Percentiles rank a stretch among this genome's conserved stretches.
These are phyloP conservation scores for Fusarium metavorans DNA, from an alignment of 2,329 filamentous ascomycete species.

Conservation along the genomic window DNA sequence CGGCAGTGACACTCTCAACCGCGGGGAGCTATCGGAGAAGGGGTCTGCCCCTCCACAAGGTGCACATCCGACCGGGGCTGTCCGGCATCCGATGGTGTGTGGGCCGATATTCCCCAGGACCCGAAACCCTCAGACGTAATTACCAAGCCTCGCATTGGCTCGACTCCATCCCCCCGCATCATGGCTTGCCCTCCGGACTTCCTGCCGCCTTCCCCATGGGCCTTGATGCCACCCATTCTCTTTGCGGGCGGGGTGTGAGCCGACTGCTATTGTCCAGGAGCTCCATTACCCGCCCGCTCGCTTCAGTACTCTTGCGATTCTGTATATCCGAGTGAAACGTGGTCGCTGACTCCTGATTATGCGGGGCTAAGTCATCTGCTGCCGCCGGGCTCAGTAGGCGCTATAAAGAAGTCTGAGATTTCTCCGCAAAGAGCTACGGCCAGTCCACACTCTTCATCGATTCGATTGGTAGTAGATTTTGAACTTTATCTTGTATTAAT, in stretches of 20 bases:
- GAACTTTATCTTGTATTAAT: not conserved
- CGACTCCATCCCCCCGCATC: constrained; percentile 21
- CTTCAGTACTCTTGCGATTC: not conserved
- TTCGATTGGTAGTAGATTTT: not conserved
- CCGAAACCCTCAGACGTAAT: constrained; percentile 30
- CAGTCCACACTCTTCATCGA: not conserved
- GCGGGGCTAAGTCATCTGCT: constrained; percentile 29
- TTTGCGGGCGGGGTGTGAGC: constrained; percentile 8
- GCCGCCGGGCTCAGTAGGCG: not conserved
- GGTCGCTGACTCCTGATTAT: constrained; percentile 25
- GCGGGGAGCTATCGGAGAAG: constrained; percentile 18
- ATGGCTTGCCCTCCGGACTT: constrained; percentile 2
- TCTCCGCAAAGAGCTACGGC: constrained; percentile 12
- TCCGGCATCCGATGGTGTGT: constrained; percentile 27
- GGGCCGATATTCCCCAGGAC: not conserved
- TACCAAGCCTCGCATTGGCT: constrained; percentile 20
- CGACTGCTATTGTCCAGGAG: constrained; percentile 14
- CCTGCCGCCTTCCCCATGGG: constrained; percentile 9
- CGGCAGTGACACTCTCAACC: not conserved
- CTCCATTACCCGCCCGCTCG: constrained; percentile 30
- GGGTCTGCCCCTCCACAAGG: constrained; percentile 3
- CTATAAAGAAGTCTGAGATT: constrained; percentile 12
- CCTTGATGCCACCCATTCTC: not conserved
- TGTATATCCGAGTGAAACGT: constrained; percentile 25
- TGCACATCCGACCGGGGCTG: constrained; percentile 17